Percentiles rank a stretch among this genome's conserved stretches.
Evolutionary conservation across 176 grass and related monocot species (phyloP).

Genomic region (Rhipidocladum racemiflorum): DNA sequence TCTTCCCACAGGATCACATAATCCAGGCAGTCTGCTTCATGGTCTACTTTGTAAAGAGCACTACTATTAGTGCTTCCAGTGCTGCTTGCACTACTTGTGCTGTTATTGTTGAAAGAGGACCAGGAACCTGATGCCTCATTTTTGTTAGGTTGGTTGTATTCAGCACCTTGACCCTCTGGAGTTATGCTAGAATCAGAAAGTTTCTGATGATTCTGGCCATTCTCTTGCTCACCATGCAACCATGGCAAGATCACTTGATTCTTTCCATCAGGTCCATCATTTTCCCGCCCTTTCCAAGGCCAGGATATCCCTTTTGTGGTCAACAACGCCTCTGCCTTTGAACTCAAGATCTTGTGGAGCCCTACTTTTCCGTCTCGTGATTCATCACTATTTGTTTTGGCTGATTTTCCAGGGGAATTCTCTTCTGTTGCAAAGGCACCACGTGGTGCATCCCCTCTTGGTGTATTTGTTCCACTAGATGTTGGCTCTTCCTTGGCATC

Average conservation of each 20-base stretch:
- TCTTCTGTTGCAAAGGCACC: slow-evolving; percentile 37
- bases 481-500: slow-evolving; percentile 64
- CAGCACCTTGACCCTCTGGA: slow-evolving; percentile 44
- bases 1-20: slow-evolving; percentile 99
- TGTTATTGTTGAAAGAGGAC: slow-evolving; percentile 93
- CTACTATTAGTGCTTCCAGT: slow-evolving; percentile 76
- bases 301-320: slow-evolving; percentile 76
- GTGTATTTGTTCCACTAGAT: slow-evolving; percentile 60
- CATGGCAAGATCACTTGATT: slow-evolving; percentile 62
- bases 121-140: slow-evolving; percentile 73
- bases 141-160: slow-evolving; percentile 53
- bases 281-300: slow-evolving; percentile 90
- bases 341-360: slow-evolving; percentile 80
- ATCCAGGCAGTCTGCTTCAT: slow-evolving; percentile 89
- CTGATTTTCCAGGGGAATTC: slow-evolving; percentile 50
- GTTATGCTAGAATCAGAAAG: slow-evolving; percentile 46
- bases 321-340: slow-evolving; percentile 89
- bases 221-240: slow-evolving; percentile 71
- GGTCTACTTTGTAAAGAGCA: slow-evolving; percentile 82
- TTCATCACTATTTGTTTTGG: slow-evolving; percentile 52
- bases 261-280: slow-evolving; percentile 53
- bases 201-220: slow-evolving; percentile 46
- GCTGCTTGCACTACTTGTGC: slow-evolving; percentile 93
- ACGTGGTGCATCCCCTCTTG: slow-evolving; percentile 50
- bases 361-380: slow-evolving; percentile 65